phyloP scores from a whole-genome alignment of 2,329 filamentous ascomycete genomes.

The Hymenoscyphus scutula region DNA sequence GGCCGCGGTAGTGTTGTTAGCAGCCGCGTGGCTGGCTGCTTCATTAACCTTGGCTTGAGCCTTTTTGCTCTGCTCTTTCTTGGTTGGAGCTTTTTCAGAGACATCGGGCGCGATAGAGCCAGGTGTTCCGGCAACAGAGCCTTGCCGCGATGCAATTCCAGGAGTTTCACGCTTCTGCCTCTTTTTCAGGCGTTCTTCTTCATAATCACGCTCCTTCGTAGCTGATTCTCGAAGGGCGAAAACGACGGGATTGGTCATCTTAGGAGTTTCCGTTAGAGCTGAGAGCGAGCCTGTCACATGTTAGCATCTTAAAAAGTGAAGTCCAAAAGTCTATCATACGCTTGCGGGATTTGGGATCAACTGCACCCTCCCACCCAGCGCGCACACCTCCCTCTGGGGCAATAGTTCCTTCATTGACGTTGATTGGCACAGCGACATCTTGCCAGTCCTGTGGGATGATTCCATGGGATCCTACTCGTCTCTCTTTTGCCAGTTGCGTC shows the following conservation, averaged over 20 bases:
- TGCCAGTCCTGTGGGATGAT: constrained; percentile 73
- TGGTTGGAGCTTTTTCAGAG: constrained; percentile 70
- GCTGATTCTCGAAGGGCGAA: constrained; percentile 59
- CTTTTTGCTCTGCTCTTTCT: constrained; percentile 82
- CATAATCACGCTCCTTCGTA: constrained; percentile 64
- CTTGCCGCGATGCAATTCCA: constrained; percentile 48
- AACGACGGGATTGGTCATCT: constrained; percentile 44
- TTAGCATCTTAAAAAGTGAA: constrained; percentile 34
- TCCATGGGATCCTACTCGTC: constrained; percentile 78
- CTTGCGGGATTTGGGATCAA: constrained; percentile 53
- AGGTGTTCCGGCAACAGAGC: constrained; percentile 54
- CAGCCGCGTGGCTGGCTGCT: constrained; percentile 73
- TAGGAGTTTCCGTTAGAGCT: constrained; percentile 41
- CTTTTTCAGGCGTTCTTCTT: constrained; percentile 69
- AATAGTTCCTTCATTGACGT: constrained; percentile 37
- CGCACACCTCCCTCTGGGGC: constrained; percentile 29
- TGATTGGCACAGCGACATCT: constrained; percentile 59
- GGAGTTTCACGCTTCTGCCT: constrained; percentile 60
- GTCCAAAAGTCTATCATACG: constrained; percentile 39
- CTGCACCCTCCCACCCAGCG: constrained; percentile 47
- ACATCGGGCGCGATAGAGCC: constrained; percentile 61
- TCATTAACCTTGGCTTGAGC: constrained; percentile 73
- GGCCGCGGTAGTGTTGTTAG: constrained; percentile 79
- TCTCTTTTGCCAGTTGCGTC: constrained; percentile 64
- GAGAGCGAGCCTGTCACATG: constrained; percentile 34